A percentile compares a stretch with the other conserved stretches of the same genome.
These are phyloP conservation scores for Vigna radiata DNA, from an alignment of 306 rosid genomes.

Conservation along the genomic window DNA sequence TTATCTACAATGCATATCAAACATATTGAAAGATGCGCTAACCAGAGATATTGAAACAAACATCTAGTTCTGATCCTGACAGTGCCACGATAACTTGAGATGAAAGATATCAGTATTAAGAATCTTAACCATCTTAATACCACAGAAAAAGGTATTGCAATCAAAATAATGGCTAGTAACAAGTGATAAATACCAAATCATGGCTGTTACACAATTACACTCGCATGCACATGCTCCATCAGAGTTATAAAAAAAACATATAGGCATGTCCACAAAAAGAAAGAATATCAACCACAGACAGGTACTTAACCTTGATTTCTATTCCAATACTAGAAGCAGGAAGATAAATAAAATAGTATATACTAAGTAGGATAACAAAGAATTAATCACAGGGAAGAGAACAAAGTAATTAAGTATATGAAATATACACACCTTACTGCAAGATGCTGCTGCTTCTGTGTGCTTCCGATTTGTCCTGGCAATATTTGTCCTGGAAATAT, in stretches of 20 bases:
- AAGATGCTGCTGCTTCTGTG: constrained; percentile 71
- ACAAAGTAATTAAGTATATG: background rate
- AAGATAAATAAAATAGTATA: background rate
- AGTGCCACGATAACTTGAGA: background rate
- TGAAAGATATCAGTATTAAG: background rate
- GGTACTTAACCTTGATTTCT: constrained; percentile 1
- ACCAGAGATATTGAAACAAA: constrained; percentile 30
- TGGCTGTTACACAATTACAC: background rate
- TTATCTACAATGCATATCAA: constrained; percentile 29
- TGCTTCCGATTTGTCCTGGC: constrained; percentile 61
- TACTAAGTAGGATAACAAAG: constrained; percentile 2
- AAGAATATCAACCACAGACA: background rate
- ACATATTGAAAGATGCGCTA: constrained; percentile 8
- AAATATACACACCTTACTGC: constrained; percentile 58
- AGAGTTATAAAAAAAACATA: background rate
- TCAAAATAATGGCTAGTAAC: background rate
- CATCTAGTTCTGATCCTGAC: constrained; percentile 33
- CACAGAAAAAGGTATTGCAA: background rate
- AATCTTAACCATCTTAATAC: constrained; percentile 22
- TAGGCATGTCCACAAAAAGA: constrained; percentile 13
- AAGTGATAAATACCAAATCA: constrained; percentile 9
- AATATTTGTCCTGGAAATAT: constrained; percentile 59
- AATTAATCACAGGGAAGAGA: constrained; percentile 5
- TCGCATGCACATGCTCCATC: background rate
- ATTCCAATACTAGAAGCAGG: constrained; percentile 22